Base-by-base conservation (phyloP, 2,329 filamentous ascomycete genomes). In the Aspergillus costaricaensis region DNA sequence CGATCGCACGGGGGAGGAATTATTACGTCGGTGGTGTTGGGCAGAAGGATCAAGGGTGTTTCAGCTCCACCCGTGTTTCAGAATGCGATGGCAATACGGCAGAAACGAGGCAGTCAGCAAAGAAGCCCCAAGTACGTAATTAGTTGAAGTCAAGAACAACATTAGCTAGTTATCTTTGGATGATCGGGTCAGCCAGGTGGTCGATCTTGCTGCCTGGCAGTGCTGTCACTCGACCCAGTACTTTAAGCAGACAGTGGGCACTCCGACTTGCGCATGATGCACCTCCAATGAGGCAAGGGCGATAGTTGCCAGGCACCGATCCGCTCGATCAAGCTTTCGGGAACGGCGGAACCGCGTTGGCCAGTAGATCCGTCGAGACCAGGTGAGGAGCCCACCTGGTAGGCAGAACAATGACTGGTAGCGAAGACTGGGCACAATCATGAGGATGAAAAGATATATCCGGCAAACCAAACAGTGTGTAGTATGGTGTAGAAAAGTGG, bases 251-350 rank as follows among this genome's bases (percentile, higher is more conserved):
- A 14, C 25, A 8, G 47, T 14, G 47, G 14, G 23, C 27, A 32
- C 30, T 32, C 4, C 3, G 30, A 12, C 30, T 36, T 36, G 32
- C 32, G 32, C 32, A 36, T 36, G 4, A 36, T 14, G 23, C 6
- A 8, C 47, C 47, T 50, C 47, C 47, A 50, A 50, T 50, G 47
- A 50, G n/a, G 47, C n/a, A 17, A 30, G 47, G 25, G 5, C 12
- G 2, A n/a, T n/a, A 27, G 47, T 30, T 25, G 47, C 47, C 47
- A 50, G 47, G 47, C 47, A 50, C 47, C 47, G 47, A 50, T 50
- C 32, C 25, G 39, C 25, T 21, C 30, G 17, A 27, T 55, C 53
- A 55, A 55, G 53, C 53, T 55, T 55, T 55, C 53, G 53, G 53
- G 39, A 55, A 17, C 38, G 53, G 53, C 53, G 53, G 53, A 55